Evolutionary conservation across 768 basidiomycete species (phyloP).

Genomic region (Coprinopsis strossmayeri): DNA sequence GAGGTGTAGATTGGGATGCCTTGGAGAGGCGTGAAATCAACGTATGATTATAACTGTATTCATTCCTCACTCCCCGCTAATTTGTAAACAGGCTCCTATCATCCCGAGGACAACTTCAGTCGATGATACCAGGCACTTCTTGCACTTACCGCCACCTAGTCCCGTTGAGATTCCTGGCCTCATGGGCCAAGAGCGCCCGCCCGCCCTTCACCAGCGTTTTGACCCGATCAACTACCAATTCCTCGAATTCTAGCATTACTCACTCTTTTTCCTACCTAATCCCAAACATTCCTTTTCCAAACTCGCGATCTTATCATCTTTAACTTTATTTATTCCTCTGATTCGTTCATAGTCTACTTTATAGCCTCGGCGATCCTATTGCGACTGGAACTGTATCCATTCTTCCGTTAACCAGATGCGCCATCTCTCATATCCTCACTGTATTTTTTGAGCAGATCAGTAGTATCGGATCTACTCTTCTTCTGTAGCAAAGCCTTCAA

Average conservation of each 20-base stretch:
- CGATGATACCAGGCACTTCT: constrained; percentile 84
- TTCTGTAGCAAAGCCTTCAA: background rate
- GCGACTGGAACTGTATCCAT: background rate
- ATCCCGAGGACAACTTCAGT: constrained; percentile 73
- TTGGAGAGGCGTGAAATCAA: constrained; percentile 82
- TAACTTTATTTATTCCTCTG: constrained; percentile 5
- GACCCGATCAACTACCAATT: constrained; percentile 69
- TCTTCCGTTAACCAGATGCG: background rate
- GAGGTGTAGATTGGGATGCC: constrained; percentile 90
- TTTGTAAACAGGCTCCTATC: constrained; percentile 63
- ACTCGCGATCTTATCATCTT: background rate
- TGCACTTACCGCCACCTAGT: constrained; percentile 70
- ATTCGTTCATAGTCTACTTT: background rate
- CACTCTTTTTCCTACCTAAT: constrained; percentile 4
- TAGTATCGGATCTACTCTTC: background rate
- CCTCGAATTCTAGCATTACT: constrained; percentile 50
- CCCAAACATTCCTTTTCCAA: constrained; percentile 17
- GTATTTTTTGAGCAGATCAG: background rate
- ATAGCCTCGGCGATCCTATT: background rate
- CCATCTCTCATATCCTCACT: background rate
- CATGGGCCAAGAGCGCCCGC: constrained; percentile 53
- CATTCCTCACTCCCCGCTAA: constrained; percentile 6
- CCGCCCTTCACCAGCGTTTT: constrained; percentile 54
- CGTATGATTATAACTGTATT: constrained; percentile 34
- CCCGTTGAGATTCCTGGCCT: constrained; percentile 79